phyloP scores from a whole-genome alignment of 257 asterid species.

The Henckelia pumila region DNA sequence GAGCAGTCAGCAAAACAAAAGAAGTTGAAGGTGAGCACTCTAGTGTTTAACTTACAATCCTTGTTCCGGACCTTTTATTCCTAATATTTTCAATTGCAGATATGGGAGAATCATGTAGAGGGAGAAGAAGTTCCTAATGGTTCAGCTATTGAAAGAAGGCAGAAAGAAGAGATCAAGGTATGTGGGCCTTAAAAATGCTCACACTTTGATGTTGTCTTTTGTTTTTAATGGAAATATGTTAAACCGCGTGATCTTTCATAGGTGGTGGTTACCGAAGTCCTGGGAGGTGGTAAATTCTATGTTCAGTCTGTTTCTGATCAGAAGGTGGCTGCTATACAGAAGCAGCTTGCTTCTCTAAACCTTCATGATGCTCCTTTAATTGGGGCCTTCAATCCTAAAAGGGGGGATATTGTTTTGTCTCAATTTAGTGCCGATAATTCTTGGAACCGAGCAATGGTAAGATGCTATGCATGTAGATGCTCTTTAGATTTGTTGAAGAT shows the following conservation, averaged over 20 bases:
- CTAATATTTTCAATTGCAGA: conserved; percentile 37
- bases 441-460: conserved; percentile 99
- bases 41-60: conserved; percentile 5
- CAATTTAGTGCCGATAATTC: conserved; percentile 88
- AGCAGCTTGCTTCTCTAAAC: conserved; percentile 75
- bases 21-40: conserved; percentile 72
- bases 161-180: conserved; percentile 83
- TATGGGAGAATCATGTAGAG: conserved; percentile 75
- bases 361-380: conserved; percentile 82
- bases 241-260: conserved; percentile 26
- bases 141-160: conserved; percentile 54
- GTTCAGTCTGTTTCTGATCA: conserved; percentile 79
- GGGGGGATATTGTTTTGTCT: conserved; percentile 83
- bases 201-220: not conserved
- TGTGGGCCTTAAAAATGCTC: conserved; percentile 4
- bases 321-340: conserved; percentile 73
- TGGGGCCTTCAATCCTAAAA: conserved; percentile 86
- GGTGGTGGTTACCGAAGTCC: conserved; percentile 83
- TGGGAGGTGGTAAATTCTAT: conserved; percentile 92
- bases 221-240: conserved; percentile 8
- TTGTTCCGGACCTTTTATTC: conserved; percentile 11
- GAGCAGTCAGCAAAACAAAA: conserved; percentile 90
- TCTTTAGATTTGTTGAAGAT: conserved; percentile 3
- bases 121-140: conserved; percentile 71
- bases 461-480: conserved; percentile 21